Evolutionary conservation across 345 rosid species (phyloP), one percentile per base, ranked within the genome.

Genomic region (Physaria fendleri): DNA sequence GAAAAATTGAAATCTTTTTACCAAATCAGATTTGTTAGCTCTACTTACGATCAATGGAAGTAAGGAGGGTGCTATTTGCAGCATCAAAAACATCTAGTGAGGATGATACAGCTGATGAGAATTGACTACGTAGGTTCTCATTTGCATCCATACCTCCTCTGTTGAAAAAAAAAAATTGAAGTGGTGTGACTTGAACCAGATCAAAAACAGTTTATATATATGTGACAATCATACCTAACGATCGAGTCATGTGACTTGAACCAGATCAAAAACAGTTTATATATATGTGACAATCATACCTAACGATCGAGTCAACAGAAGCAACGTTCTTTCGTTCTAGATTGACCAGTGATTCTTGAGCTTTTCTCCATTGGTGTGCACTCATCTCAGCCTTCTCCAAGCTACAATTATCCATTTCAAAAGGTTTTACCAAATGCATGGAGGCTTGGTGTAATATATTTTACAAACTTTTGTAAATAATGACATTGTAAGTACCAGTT

Each of bases 91-190:
- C 85, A 59, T 78, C 78, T 34, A 82, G 80, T 14, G 85, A 80
- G 56, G 85, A 68, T 27, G 99, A 82, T 52, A 85, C 84, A 39
- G 99, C 80, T 2, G 96, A 76, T 4, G 84, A 85, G 72, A 90
- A 85, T 54, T 53, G 88, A 44, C 76, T 60, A 8, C 82, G 79
- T 51, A 87, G 75, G 52, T 18, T 77, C 72, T 84, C 82, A 60
- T 81, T 94, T 60, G 85, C 88, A 74, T 85, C 81, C 71, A 80
- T 79, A 5, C 95, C 99, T 72, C 83, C 88, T 54, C 96, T 94
- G 56, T 68, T 68, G 22, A 22, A 30, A 38, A 42, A 61, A 18
- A 22, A 30, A 38, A 42, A 61, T 35, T 21, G 23, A 24, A 49
- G 47, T 17, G 51, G 48, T 62, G 48, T 51, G 23, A 40, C 55